phyloP scores from a whole-genome alignment of 257 asterid genomes.

The Lycium barbarum region DNA sequence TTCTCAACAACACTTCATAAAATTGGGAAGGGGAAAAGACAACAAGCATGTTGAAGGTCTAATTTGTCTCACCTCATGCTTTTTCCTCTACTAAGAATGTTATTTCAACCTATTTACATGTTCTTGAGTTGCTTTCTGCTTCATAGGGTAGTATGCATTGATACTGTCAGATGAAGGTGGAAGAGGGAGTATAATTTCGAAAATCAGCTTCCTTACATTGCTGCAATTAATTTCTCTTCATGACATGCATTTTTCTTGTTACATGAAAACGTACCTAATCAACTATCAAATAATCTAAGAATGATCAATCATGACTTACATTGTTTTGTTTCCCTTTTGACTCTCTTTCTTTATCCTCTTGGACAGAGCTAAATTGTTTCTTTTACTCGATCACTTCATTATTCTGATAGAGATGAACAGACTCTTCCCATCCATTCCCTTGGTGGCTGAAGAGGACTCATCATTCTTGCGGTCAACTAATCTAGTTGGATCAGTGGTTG shows the following conservation, averaged over 20 bases:
- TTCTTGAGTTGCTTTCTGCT: slow-evolving; percentile 19
- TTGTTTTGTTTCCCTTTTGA: slow-evolving; percentile 23
- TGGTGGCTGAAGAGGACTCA: slow-evolving; percentile 98
- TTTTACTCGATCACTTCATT: slow-evolving; percentile 6
- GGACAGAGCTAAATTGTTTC: slow-evolving; percentile 9
- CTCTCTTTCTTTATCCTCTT: slow-evolving; percentile 19
- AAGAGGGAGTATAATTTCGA: background rate
- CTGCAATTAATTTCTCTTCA: background rate
- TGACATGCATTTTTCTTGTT: slow-evolving; percentile 3
- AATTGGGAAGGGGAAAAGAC: background rate
- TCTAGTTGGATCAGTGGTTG: slow-evolving; percentile 69
- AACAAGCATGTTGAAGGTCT: background rate
- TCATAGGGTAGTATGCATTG: slow-evolving; percentile 6
- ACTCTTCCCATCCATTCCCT: slow-evolving; percentile 80
- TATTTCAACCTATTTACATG: background rate
- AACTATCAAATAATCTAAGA: background rate
- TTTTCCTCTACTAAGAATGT: slow-evolving; percentile 9
- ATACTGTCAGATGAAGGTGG: slow-evolving; percentile 1
- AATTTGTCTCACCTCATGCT: slow-evolving; percentile 1
- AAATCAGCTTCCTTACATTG: background rate
- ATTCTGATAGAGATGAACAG: slow-evolving; percentile 66
- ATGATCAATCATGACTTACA: background rate
- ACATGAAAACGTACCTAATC: background rate
- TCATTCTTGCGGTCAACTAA: slow-evolving; percentile 75
- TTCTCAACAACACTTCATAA: background rate